Evolutionary conservation across 2,329 filamentous ascomycete genomes (phyloP).

Genomic region (Xenoacremonium recifei): DNA sequence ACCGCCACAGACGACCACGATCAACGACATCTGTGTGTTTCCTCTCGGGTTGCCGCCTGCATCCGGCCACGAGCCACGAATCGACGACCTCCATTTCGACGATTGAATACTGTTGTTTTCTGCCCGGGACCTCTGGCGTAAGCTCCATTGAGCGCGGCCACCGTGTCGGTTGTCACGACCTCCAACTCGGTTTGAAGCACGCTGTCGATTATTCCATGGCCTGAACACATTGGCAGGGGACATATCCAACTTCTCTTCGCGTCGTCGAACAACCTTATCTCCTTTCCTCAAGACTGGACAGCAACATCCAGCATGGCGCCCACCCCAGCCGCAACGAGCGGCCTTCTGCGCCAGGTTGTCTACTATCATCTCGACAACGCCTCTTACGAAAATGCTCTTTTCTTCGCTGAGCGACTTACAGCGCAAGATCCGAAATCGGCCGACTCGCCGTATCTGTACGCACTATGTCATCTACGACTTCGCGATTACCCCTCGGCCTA

Average conservation of each 20-base stretch:
- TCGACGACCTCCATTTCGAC: not conserved
- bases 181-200: not conserved
- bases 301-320: constrained; percentile 48
- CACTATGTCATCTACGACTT: constrained; percentile 79
- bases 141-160: too few relatives aligned
- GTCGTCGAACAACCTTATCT: constrained; percentile 1
- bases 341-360: constrained; percentile 57
- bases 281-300: constrained; percentile 16
- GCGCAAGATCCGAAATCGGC: constrained; percentile 79
- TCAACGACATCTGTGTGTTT: not conserved
- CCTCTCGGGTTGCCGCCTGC: not conserved
- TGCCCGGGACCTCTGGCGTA: not conserved
- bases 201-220: constrained; percentile 24
- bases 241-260: constrained; percentile 11
- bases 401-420: constrained; percentile 83
- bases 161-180: not conserved
- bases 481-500: constrained; percentile 84
- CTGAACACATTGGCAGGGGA: constrained; percentile 23
- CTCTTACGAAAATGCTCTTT: constrained; percentile 84
- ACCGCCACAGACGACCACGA: not conserved
- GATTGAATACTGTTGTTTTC: not conserved
- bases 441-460: constrained; percentile 80
- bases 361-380: constrained; percentile 84
- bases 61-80: constrained; percentile 18
- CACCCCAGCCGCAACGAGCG: constrained; percentile 47